phyloP scores from a whole-genome alignment of 2,329 filamentous ascomycete genomes.

The Fusarium sambucinum region DNA sequence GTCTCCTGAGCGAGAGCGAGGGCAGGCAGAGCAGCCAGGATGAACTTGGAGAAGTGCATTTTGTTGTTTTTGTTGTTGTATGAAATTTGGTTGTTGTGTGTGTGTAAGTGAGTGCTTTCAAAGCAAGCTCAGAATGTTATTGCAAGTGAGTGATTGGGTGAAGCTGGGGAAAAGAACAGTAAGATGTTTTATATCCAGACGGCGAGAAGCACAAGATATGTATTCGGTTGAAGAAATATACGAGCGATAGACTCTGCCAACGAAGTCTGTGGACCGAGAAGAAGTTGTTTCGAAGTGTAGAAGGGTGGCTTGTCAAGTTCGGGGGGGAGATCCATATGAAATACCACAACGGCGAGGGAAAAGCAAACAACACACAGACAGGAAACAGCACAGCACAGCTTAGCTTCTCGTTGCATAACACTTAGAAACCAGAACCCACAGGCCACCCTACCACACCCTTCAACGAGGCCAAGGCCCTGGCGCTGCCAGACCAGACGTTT shows the following conservation, averaged over 20 bases:
- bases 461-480: conserved; percentile 24
- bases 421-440: conserved; percentile 5
- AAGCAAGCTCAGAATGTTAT: conserved; percentile 36
- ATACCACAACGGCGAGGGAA: conserved; percentile 35
- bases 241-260: conserved; percentile 66
- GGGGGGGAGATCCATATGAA: conserved; percentile 43
- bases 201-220: conserved; percentile 33
- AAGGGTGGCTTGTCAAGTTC: conserved; percentile 32
- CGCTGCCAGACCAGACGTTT: conserved; percentile 26
- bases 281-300: conserved; percentile 42
- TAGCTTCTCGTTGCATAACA: conserved; percentile 19
- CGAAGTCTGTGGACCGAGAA: conserved; percentile 59
- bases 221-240: conserved; percentile 43
- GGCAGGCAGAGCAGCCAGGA: conserved; percentile 65
- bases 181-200: conserved; percentile 49
- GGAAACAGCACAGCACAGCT: conserved; percentile 27
- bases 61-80: conserved; percentile 37
- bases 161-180: conserved; percentile 27
- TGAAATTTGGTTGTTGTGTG: conserved; percentile 11
- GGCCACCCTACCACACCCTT: conserved; percentile 23
- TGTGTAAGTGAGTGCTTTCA: conserved; percentile 44
- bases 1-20: conserved; percentile 61
- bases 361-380: conserved; percentile 35
- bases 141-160: conserved; percentile 39
- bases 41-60: conserved; percentile 58